Evolutionary conservation across 148 eudicot genomes (phyloP).

Genomic region (Cornus florida): DNA sequence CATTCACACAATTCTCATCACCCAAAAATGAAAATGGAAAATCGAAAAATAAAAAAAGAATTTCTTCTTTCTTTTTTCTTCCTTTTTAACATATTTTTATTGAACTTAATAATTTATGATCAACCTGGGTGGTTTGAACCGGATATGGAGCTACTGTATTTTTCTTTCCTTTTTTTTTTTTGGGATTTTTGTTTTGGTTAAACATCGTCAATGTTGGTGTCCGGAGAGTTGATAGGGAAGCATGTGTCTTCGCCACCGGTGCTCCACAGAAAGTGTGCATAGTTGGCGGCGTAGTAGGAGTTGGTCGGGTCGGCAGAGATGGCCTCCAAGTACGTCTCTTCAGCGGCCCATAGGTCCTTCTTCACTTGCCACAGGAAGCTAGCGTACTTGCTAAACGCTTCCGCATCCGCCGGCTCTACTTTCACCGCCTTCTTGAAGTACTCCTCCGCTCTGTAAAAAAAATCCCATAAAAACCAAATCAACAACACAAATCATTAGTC

Average conservation of each 20-base stretch:
- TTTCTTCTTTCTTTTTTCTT: not conserved
- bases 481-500: no score
- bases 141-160: not conserved
- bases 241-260: conserved; percentile 95
- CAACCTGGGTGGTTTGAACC: not conserved
- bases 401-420: conserved; percentile 86
- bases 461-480: not conserved
- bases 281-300: conserved; percentile 66
- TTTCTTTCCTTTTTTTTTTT: not conserved
- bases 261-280: conserved; percentile 87
- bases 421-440: conserved; percentile 76
- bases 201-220: conserved; percentile 19
- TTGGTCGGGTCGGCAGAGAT: conserved; percentile 73
- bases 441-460: conserved; percentile 71
- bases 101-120: not conserved
- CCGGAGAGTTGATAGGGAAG: conserved; percentile 51
- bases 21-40: not conserved
- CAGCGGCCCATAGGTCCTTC: conserved; percentile 94
- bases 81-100: not conserved
- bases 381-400: conserved; percentile 82
- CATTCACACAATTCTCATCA: not conserved
- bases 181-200: not conserved
- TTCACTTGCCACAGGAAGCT: conserved; percentile 80
- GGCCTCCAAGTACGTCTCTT: conserved; percentile 84
- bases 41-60: not conserved